Base-by-base conservation (phyloP, 129 eudicot species). In the Chrysanthemum seticuspe region DNA sequence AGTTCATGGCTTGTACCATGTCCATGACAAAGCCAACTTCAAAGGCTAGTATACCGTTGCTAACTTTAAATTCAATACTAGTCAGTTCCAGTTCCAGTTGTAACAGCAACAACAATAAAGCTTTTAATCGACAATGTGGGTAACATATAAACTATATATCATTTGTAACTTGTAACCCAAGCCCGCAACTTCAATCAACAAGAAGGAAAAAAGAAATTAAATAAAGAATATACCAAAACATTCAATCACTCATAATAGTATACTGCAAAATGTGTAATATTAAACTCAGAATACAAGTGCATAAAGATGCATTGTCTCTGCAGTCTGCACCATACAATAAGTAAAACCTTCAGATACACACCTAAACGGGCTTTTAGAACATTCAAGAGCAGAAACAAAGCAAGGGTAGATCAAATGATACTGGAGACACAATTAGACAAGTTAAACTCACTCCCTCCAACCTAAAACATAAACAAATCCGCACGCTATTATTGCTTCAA, bases 371-470 rank as follows among this genome's bases (percentile, higher is more conserved):
- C 54, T 59, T 51, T 52, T 40, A 14, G 18, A 63, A 31, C 36
- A 63, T 14, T 53, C 71, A 51, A 40, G 40, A 21, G 66, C 7
- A 49, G 52, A 70, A 70, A 15, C 3, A 44, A 13, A 10, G 13
- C 67, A 56, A 75, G 55, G 52, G 29, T 48, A 70, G 49, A 48
- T 64, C 66, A 57, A 44, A 50, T 19, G 40, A 27, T 60, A 62
- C 71, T 16, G 61, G 34, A 50, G 29, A 23, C 19, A 12, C 67
- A 29, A 68, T 14, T 70, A 70, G 76, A 70, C 16, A 70, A 16
- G 75, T 53, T 77, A 68, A 76, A 68, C 63, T 50, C 51, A 60
- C 66, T 77, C 76, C n/a, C 15, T 61, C 40, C 73, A 64, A 71
- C 68, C 77, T 64, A 71, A 31, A 75, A 66, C 72, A 63, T 55